phyloP scores from a whole-genome alignment of 2,329 filamentous ascomycete species.

The Alternaria ventricosa region DNA sequence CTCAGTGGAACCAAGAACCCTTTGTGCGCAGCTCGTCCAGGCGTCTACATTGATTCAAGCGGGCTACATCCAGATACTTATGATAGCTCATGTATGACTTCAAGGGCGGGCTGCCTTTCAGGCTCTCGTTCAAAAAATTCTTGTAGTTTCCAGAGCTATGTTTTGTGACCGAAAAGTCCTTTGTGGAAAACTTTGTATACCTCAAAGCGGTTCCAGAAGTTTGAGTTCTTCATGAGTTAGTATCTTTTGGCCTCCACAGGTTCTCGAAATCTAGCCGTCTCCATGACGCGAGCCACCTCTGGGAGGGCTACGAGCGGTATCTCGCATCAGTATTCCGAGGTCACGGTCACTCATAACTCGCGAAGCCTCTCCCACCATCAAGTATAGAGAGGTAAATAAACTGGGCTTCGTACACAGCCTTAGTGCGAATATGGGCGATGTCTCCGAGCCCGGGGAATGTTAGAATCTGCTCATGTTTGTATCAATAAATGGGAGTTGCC shows the following conservation, averaged over 20 bases:
- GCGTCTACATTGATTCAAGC: background rate
- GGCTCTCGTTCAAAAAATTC: background rate
- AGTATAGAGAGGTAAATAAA: background rate
- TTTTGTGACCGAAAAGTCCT: background rate
- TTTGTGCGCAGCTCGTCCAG: background rate
- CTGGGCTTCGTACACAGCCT: background rate
- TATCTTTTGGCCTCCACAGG: background rate
- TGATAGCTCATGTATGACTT: background rate
- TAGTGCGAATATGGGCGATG: background rate
- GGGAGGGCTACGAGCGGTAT: background rate
- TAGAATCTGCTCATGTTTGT: background rate
- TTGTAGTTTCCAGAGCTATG: background rate
- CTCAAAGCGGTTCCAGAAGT: background rate
- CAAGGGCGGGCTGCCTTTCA: background rate
- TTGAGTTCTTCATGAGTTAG: background rate
- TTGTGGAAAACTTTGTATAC: background rate
- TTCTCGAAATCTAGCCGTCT: background rate
- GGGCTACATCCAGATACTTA: background rate
- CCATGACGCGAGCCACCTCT: background rate
- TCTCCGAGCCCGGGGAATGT: background rate
- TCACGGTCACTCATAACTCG: background rate
- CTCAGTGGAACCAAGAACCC: background rate
- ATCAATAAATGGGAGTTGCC: background rate
- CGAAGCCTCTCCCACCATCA: background rate
- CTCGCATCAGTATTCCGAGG: fast-evolving